A percentile compares a stretch with the other conserved stretches of the same genome.
These are phyloP conservation scores for Pouteria glomerata DNA, from an alignment of 148 eudicot genomes.

Conservation along the genomic window DNA sequence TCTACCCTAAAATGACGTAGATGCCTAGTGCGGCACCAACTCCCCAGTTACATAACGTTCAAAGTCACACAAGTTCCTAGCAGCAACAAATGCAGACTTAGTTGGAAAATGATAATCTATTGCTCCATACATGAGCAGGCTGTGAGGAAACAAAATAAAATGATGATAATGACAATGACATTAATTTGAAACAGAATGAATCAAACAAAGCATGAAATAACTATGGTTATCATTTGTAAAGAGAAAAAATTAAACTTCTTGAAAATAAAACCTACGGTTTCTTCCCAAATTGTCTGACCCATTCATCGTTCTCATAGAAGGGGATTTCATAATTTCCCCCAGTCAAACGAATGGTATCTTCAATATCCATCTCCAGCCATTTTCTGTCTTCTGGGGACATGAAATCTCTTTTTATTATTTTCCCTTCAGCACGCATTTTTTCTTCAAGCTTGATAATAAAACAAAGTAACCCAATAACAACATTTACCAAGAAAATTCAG, in stretches of 20 bases:
- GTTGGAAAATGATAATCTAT: neutral
- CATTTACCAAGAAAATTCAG: neutral
- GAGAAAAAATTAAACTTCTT: constrained; percentile 4
- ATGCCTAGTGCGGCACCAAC: too few species aligned
- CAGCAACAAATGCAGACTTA: neutral
- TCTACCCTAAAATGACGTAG: too few species aligned
- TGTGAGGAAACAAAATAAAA: neutral
- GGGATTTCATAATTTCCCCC: constrained; percentile 62
- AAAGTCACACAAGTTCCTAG: neutral
- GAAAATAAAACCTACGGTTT: constrained; percentile 64
- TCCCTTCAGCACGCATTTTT: constrained; percentile 86
- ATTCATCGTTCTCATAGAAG: constrained; percentile 71
- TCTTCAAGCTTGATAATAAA: constrained; percentile 71
- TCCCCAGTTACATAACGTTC: neutral
- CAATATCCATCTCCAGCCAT: constrained; percentile 94
- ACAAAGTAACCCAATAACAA: constrained; percentile 1
- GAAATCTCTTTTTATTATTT: constrained; percentile 72
- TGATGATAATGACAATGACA: neutral
- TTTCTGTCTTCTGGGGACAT: constrained; percentile 76
- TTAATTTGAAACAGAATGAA: neutral
- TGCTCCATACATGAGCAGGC: neutral
- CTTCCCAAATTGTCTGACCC: constrained; percentile 56
- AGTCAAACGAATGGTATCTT: constrained; percentile 56
- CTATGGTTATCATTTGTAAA: neutral
- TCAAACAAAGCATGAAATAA: neutral